Evolutionary conservation across 1,284 basidiomycete species (phyloP), one percentile per base, ranked within the genome.

Genomic region (Erythrobasidium hasegawianum): DNA sequence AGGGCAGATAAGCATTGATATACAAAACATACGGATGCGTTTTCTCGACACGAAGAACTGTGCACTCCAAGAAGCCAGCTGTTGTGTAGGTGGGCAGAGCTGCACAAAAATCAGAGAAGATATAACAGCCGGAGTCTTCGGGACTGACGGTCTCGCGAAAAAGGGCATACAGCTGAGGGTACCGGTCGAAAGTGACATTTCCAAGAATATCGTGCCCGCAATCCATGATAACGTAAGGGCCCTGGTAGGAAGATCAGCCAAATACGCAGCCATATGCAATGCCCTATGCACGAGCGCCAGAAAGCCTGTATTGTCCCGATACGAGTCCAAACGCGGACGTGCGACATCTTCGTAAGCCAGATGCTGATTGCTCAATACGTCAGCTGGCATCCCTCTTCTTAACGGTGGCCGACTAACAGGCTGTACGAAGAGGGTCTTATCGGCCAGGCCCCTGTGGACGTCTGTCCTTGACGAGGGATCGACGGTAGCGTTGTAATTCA

Each of bases 41-140:
- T 67, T 57, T 24, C 67, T 67, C 10, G 70, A 68, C 10, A 70
- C 73, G 50, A 62, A 67, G 45, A 74, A 72, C 47, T 72, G 71
- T 1, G 59, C 70, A 2, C 62, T 40, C 45, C 67, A 72, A 2
- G 68, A 11, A 1, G 61, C 52, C 3, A 72, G 58, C 13, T 71
- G 70, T 1, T 68, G 62, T 0, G 52, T 56, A 0, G 70, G 71
- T 9, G 73, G 71, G 45, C 74, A 75, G 4, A 74, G n/a, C 49
- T 71, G 14, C n/a, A n/a, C n/a, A n/a, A n/a, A n/a, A n/a, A n/a
- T n/a, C n/a, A n/a, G n/a, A n/a, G n/a, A n/a, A n/a, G n/a, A n/a
- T n/a, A n/a, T n/a, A n/a, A n/a, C n/a, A n/a, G n/a, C n/a, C n/a
- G n/a, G n/a, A n/a, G n/a, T n/a, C n/a, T n/a, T n/a, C n/a, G n/a